phyloP scores from a whole-genome alignment of 306 rosid genomes.

The Neltuma alba region DNA sequence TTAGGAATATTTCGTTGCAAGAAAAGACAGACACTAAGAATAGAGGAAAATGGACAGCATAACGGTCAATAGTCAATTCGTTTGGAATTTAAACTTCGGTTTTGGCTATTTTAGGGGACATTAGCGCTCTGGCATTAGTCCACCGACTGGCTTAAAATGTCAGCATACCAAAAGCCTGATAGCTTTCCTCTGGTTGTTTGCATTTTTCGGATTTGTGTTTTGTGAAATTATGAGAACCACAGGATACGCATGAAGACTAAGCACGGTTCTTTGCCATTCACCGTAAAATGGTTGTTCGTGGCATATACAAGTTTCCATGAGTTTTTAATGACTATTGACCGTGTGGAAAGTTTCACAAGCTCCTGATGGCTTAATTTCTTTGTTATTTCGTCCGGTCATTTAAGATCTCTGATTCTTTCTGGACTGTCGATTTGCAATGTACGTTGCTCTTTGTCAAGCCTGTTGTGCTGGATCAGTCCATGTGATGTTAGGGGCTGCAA shows the following conservation, averaged over 20 bases:
- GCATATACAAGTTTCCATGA: background rate
- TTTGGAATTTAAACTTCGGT: background rate
- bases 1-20: background rate
- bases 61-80: background rate
- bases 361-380: background rate
- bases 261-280: background rate
- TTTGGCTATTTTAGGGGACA: background rate
- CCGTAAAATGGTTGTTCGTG: background rate
- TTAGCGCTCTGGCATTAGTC: background rate
- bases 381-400: background rate
- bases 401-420: background rate
- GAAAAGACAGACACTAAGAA: background rate
- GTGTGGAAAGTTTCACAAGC: background rate
- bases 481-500: background rate
- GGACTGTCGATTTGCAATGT: background rate
- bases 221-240: constrained; percentile 2
- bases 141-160: background rate
- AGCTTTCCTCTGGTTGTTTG: constrained; percentile 7
- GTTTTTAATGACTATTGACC: constrained; percentile 2
- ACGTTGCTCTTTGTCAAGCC: background rate
- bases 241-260: constrained; percentile 6
- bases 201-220: constrained; percentile 1
- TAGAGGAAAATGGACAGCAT: constrained; percentile 2
- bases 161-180: constrained; percentile 1
- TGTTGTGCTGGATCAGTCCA: background rate